A percentile compares a stretch with the other conserved stretches of the same genome.
phyloP scores from a whole-genome alignment of 345 rosid genomes.

The Acer saccharum region DNA sequence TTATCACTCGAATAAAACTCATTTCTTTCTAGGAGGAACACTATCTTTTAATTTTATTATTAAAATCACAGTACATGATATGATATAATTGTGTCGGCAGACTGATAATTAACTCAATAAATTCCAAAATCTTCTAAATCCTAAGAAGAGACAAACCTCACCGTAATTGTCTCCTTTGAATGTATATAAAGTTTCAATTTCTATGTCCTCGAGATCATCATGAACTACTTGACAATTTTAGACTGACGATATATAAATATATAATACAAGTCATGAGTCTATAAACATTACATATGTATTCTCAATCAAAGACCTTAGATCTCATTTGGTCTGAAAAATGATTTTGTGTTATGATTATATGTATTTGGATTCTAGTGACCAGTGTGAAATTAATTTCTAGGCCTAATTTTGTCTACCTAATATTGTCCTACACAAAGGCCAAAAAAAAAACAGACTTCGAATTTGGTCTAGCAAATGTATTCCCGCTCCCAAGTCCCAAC shows the following conservation, averaged over 20 bases:
- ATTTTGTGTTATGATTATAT: neutral
- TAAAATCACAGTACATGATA: neutral
- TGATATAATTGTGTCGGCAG: neutral
- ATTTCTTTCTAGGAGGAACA: too few species aligned
- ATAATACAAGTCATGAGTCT: neutral
- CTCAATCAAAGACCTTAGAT: neutral
- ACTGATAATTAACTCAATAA: too few species aligned
- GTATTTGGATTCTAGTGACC: neutral
- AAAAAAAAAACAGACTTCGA: too few species aligned
- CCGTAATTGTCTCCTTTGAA: slow-evolving; percentile 8
- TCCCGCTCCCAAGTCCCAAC: neutral
- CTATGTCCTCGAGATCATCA: neutral
- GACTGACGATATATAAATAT: neutral
- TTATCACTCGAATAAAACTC: too few species aligned
- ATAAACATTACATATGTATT: neutral
- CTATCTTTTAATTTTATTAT: too few species aligned
- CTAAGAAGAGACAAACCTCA: neutral
- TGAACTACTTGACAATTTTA: neutral
- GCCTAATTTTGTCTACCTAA: neutral
- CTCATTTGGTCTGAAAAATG: neutral
- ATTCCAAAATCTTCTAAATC: neutral
- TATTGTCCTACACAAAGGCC: neutral
- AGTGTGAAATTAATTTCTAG: neutral
- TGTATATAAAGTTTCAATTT: neutral
- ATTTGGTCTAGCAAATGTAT: neutral